A percentile compares a stretch with the other conserved stretches of the same genome.
Conservation (phyloP, 2,329 filamentous ascomycete species). For the Shiraia bambusicola region DNA sequence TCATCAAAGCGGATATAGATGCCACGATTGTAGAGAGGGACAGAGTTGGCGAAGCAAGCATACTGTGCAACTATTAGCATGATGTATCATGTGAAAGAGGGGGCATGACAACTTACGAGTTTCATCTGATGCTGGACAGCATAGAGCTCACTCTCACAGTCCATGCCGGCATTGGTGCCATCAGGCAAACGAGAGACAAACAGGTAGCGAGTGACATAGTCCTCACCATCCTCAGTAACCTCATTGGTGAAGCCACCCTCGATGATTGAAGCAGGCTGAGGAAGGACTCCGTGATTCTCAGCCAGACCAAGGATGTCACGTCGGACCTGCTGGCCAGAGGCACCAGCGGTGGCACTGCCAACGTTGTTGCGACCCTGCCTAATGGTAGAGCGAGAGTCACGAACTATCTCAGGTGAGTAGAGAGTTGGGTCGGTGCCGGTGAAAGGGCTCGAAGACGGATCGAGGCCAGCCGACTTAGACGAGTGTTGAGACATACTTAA, state of each 20-base stretch:
- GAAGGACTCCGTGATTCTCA: constrained; percentile 15
- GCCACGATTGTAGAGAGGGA: constrained; percentile 24
- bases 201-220: constrained; percentile 32
- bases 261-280: constrained; percentile 14
- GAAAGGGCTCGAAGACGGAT: constrained; percentile 29
- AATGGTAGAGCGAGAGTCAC: constrained; percentile 11
- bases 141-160: constrained; percentile 26
- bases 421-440: constrained; percentile 30
- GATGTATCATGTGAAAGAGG: background rate
- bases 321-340: constrained; percentile 8
- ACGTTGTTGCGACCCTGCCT: constrained; percentile 6
- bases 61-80: constrained; percentile 29
- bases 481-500: constrained; percentile 32
- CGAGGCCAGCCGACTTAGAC: constrained; percentile 23
- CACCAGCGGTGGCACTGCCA: constrained; percentile 17
- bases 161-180: constrained; percentile 22
- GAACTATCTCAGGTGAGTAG: constrained; percentile 30
- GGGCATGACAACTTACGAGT: constrained; percentile 19
- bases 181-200: constrained; percentile 22
- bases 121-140: constrained; percentile 33
- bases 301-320: constrained; percentile 2
- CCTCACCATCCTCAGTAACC: constrained; percentile 16
- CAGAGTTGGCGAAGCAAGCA: constrained; percentile 22
- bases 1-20: constrained; percentile 44
- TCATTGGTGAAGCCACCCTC: constrained; percentile 30